Conservation (phyloP, 805 yeast genomes). For the Candida piceae region DNA sequence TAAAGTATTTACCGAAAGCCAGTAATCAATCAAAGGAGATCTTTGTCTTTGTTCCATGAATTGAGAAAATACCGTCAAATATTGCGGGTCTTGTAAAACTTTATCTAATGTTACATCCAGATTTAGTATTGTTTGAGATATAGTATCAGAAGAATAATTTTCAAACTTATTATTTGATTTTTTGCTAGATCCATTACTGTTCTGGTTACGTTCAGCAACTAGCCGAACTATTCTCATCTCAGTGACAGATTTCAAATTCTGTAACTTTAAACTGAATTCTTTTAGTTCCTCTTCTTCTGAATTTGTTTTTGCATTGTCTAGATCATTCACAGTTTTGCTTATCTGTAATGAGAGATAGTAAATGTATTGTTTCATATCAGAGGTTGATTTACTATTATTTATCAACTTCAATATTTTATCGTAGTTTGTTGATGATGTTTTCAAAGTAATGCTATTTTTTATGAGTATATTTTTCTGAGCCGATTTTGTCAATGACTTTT, state of each 20-base stretch:
- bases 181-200: neutral
- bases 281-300: constrained; percentile 6
- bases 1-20: constrained; percentile 62
- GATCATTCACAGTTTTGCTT: constrained; percentile 33
- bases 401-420: constrained; percentile 36
- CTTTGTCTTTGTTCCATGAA: constrained; percentile 50
- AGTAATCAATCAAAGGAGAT: constrained; percentile 49
- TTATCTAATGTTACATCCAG: constrained; percentile 34
- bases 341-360: constrained; percentile 44
- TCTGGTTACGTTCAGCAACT: constrained; percentile 1
- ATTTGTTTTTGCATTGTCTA: constrained; percentile 19
- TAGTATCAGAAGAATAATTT: neutral
- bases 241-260: constrained; percentile 14
- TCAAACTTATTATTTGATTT: neutral
- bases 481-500: constrained; percentile 1
- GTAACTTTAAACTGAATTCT: constrained; percentile 17
- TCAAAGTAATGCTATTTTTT: constrained; percentile 32
- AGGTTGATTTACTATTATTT: constrained; percentile 28
- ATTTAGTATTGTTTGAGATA: constrained; percentile 7
- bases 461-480: constrained; percentile 20
- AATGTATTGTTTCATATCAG: constrained; percentile 45
- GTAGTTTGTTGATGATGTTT: constrained; percentile 36
- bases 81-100: constrained; percentile 44
- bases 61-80: constrained; percentile 45
- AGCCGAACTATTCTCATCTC: constrained; percentile 16